Evolutionary conservation across 257 asterid species (phyloP).

Genomic region (Primulina eburnea): DNA sequence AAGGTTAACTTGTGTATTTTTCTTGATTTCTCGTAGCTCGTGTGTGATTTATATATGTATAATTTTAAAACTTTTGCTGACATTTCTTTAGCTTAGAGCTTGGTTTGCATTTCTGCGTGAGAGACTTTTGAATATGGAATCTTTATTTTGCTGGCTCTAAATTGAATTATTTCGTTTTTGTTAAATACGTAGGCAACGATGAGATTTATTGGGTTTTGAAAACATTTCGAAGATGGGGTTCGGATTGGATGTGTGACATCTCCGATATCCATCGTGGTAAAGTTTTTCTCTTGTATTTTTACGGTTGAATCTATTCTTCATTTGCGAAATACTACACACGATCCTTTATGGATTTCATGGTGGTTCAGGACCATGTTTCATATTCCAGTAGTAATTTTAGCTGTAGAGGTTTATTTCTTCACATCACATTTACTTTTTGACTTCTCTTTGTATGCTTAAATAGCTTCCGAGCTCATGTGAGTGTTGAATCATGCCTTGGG

Average conservation of each 20-base stretch:
- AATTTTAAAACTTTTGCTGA: no score
- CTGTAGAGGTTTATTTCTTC: background rate
- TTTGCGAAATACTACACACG: background rate
- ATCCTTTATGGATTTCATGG: background rate
- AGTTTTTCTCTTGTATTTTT: background rate
- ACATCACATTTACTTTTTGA: background rate
- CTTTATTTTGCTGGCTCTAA: background rate
- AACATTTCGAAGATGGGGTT: background rate
- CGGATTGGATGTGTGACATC: background rate
- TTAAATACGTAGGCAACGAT: background rate
- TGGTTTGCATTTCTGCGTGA: background rate
- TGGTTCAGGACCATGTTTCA: background rate
- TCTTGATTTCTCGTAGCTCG: background rate
- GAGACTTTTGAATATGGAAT: background rate
- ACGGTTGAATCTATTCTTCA: background rate
- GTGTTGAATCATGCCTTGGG: background rate
- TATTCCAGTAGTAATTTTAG: background rate
- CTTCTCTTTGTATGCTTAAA: background rate
- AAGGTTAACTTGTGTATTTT: background rate
- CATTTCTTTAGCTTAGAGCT: background rate
- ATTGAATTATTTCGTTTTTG: background rate
- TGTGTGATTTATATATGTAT: background rate
- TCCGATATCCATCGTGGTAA: background rate
- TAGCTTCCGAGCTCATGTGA: background rate
- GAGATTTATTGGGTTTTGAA: background rate